A percentile compares a stretch with the other conserved stretches of the same genome.
Evolutionary conservation across 2,329 filamentous ascomycete genomes (phyloP).

Genomic region (Colletotrichum cereale): DNA sequence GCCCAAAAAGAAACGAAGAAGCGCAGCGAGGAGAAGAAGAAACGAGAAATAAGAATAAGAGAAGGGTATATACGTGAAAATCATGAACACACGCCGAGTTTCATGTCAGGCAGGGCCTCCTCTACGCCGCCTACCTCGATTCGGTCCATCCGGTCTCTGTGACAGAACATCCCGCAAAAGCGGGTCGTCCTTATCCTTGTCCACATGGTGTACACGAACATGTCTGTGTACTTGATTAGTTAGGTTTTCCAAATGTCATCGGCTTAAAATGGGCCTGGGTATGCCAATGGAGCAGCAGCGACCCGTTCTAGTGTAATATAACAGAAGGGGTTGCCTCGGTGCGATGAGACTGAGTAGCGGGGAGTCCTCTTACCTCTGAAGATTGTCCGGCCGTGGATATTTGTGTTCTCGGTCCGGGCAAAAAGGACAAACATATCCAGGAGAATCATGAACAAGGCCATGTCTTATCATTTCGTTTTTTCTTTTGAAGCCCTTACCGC

Average conservation of each 20-base stretch:
- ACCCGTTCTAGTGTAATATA: too few relatives aligned
- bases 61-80: constrained; percentile 32
- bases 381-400: constrained; percentile 94
- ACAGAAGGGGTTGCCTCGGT: background rate
- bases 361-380: constrained; percentile 78
- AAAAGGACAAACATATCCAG: constrained; percentile 96
- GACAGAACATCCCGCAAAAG: constrained; percentile 84
- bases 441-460: constrained; percentile 92
- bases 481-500: constrained; percentile 77
- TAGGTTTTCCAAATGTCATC: background rate
- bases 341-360: background rate
- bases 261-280: background rate
- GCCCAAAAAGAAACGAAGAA: constrained; percentile 2
- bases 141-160: constrained; percentile 86
- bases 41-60: background rate
- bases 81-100: background rate
- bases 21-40: background rate
- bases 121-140: constrained; percentile 81
- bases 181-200: constrained; percentile 90
- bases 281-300: background rate
- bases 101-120: constrained; percentile 53
- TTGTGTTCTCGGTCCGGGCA: constrained; percentile 94
- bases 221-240: constrained; percentile 68
- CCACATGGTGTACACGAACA: constrained; percentile 90
- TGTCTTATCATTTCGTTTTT: constrained; percentile 82